A percentile compares a stretch with the other conserved stretches of the same genome.
phyloP scores from a whole-genome alignment of 768 basidiomycete species.

The Termitomyces sp. region DNA sequence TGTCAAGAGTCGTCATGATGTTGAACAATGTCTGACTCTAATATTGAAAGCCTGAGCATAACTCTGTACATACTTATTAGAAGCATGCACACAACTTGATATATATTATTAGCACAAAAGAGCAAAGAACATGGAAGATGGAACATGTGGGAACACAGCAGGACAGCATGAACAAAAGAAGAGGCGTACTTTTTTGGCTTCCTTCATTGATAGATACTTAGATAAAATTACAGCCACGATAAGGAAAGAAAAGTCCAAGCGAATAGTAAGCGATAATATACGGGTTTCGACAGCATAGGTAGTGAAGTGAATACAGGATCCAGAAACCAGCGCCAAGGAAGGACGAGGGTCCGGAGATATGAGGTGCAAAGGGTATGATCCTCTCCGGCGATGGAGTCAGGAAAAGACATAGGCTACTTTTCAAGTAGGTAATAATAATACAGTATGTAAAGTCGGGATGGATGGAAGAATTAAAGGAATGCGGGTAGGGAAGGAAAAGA shows the following conservation, averaged over 20 bases:
- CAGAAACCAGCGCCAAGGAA: background rate
- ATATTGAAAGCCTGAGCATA: background rate
- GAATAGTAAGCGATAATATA: conserved; percentile 12
- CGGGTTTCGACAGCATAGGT: conserved; percentile 10
- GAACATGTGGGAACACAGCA: background rate
- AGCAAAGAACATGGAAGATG: background rate
- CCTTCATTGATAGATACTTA: conserved; percentile 1
- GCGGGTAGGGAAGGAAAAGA: background rate
- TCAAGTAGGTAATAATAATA: conserved; percentile 17
- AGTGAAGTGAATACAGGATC: conserved; percentile 10
- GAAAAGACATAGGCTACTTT: conserved; percentile 17
- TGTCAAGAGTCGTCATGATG: background rate
- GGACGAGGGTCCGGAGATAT: conserved; percentile 1
- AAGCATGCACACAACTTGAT: background rate
- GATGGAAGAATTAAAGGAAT: conserved; percentile 5
- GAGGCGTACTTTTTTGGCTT: background rate
- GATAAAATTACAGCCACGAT: conserved; percentile 5
- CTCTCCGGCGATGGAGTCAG: conserved; percentile 6
- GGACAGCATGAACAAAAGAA: background rate
- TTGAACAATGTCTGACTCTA: background rate
- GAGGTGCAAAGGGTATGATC: conserved; percentile 6
- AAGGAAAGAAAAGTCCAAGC: background rate
- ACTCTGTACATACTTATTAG: background rate
- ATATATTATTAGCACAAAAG: background rate
- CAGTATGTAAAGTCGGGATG: conserved; percentile 6